Percentiles rank a stretch among this genome's conserved stretches.
phyloP scores from a whole-genome alignment of 495 filamentous ascomycete genomes.

The Podospora pseudocomata region DNA sequence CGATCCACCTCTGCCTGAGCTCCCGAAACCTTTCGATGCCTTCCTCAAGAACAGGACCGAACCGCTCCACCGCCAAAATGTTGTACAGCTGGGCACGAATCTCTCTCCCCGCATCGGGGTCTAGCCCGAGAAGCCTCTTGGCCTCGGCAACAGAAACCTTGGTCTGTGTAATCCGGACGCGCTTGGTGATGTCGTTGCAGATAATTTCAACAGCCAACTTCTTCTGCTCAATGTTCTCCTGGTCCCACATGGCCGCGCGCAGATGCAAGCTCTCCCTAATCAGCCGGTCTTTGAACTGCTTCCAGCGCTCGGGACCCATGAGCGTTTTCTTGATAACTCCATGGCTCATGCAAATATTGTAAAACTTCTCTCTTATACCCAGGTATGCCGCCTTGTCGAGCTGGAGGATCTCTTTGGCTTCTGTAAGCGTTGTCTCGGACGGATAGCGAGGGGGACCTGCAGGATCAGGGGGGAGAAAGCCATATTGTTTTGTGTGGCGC shows the following conservation, averaged over 20 bases:
- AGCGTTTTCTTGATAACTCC: slow-evolving; percentile 71
- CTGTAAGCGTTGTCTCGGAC: slow-evolving; percentile 77
- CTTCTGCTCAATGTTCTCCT: slow-evolving; percentile 42
- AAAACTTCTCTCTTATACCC: slow-evolving; percentile 62
- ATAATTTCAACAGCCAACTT: slow-evolving; percentile 70
- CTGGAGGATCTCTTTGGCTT: slow-evolving; percentile 66
- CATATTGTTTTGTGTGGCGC: slow-evolving; percentile 66
- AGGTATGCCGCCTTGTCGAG: slow-evolving; percentile 62
- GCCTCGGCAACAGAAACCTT: slow-evolving; percentile 68
- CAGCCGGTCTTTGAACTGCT: slow-evolving; percentile 64
- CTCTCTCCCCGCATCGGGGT: slow-evolving; percentile 65
- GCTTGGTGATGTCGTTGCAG: slow-evolving; percentile 77
- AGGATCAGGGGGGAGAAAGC: slow-evolving; percentile 69
- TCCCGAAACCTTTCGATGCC: slow-evolving; percentile 69
- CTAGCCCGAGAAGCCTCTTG: slow-evolving; percentile 66
- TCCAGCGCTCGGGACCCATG: slow-evolving; percentile 69
- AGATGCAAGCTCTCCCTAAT: slow-evolving; percentile 64
- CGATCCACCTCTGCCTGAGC: slow-evolving; percentile 66
- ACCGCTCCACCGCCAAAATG: slow-evolving; percentile 63
- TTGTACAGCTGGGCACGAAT: slow-evolving; percentile 64
- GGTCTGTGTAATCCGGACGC: slow-evolving; percentile 61
- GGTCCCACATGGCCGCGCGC: slow-evolving; percentile 57
- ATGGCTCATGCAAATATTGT: slow-evolving; percentile 60
- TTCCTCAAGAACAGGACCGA: slow-evolving; percentile 69
- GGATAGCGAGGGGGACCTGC: slow-evolving; percentile 69